Conservation (phyloP, 352 stramenopile genomes). For the Aphanomyces stellatus region DNA sequence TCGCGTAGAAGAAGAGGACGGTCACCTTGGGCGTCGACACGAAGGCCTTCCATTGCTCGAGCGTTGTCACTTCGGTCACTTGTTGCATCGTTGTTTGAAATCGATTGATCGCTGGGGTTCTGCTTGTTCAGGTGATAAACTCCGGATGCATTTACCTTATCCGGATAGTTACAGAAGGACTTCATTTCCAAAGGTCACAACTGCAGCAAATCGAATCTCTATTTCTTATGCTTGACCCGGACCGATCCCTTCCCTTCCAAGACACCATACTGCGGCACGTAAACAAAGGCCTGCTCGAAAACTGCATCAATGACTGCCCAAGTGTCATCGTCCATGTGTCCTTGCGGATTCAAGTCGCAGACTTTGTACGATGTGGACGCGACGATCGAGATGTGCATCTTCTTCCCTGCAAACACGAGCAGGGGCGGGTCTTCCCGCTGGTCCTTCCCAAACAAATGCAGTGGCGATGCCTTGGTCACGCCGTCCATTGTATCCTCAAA, state of each 20-base stretch:
- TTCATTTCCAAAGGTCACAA: background rate
- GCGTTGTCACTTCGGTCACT: conserved; percentile 18
- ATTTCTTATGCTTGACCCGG: background rate
- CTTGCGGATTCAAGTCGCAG: conserved; percentile 14
- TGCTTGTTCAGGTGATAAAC: background rate
- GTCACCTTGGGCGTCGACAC: conserved; percentile 22
- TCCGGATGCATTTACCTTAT: background rate
- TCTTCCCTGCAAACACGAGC: conserved; percentile 13
- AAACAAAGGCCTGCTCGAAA: conserved; percentile 18
- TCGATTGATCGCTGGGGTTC: background rate
- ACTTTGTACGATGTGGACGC: conserved; percentile 19
- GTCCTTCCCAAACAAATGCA: conserved; percentile 13
- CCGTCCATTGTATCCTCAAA: background rate
- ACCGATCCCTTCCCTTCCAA: conserved; percentile 16
- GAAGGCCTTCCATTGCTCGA: conserved; percentile 16
- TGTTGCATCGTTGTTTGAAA: conserved; percentile 13
- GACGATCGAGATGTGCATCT: conserved; percentile 17
- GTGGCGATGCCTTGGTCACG: background rate
- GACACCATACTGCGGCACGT: conserved; percentile 6
- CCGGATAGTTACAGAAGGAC: background rate
- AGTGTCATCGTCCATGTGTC: conserved; percentile 2
- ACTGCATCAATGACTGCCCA: conserved; percentile 11
- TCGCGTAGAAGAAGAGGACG: conserved; percentile 79
- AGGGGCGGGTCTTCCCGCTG: conserved; percentile 5
- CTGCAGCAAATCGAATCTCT: no score